Conservation (phyloP, 2,329 filamentous ascomycete genomes). For the Clarireedia sp. region DNA sequence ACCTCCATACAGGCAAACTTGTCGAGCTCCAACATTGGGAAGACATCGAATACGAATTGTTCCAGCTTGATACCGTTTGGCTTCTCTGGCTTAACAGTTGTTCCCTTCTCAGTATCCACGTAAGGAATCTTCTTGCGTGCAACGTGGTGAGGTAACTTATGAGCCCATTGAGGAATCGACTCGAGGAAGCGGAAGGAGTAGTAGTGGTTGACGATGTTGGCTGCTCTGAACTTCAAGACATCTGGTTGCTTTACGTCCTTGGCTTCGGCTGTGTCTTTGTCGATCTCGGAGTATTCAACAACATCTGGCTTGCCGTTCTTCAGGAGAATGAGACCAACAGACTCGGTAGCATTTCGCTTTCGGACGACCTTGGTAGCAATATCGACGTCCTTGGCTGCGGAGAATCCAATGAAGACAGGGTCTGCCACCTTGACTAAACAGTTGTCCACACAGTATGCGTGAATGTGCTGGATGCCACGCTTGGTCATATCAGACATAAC, state of each 20-base stretch:
- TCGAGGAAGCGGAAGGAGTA: slow-evolving; percentile 93
- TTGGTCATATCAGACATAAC: slow-evolving; percentile 81
- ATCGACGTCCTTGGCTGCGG: slow-evolving; percentile 79
- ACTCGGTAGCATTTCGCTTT: slow-evolving; percentile 93
- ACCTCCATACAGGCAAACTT: slow-evolving; percentile 97
- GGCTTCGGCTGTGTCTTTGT: slow-evolving; percentile 79
- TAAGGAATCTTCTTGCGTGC: slow-evolving; percentile 97
- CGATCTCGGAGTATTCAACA: slow-evolving; percentile 97
- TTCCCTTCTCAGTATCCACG: slow-evolving; percentile 67
- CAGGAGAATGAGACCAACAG: slow-evolving; percentile 85
- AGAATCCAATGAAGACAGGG: slow-evolving; percentile 89
- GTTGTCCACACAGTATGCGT: slow-evolving; percentile 98
- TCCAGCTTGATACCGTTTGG: slow-evolving; percentile 98
- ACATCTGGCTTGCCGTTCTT: slow-evolving; percentile 97
- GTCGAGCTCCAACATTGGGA: slow-evolving; percentile 75
- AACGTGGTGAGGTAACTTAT: slow-evolving; percentile 88
- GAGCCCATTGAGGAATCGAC: slow-evolving; percentile 76
- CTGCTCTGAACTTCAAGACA: slow-evolving; percentile 89
- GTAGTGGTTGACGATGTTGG: slow-evolving; percentile 99
- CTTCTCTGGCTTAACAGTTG: slow-evolving; percentile 81
- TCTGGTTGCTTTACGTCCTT: slow-evolving; percentile 72
- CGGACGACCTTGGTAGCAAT: slow-evolving; percentile 99
- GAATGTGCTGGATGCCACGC: slow-evolving; percentile 88
- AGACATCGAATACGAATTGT: slow-evolving; percentile 98
- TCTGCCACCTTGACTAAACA: slow-evolving; percentile 99